A percentile compares a stretch with the other conserved stretches of the same genome.
phyloP scores from a whole-genome alignment of 352 stramenopile genomes.

The Chrysophaeum taylorii region DNA sequence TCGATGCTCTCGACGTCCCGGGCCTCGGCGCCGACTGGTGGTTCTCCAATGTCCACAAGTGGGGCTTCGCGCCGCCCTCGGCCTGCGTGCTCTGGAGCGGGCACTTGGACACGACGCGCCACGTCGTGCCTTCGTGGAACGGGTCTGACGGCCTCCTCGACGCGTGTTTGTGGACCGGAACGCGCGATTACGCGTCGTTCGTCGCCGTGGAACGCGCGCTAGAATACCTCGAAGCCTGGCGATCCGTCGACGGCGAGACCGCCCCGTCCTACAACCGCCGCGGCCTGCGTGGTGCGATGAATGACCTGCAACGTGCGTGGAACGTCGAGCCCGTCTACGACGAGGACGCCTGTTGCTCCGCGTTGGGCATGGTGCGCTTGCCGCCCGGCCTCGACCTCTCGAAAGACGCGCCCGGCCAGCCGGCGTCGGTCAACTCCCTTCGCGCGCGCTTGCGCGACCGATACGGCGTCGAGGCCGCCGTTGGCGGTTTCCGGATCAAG shows the following conservation, averaged over 20 bases:
- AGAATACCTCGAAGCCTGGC: not conserved
- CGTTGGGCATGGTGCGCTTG: slow-evolving; percentile 6
- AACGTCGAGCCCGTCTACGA: not conserved
- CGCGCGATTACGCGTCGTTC: slow-evolving; percentile 1
- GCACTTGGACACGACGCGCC: not conserved
- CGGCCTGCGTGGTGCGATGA: not conserved
- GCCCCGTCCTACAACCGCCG: too few species aligned
- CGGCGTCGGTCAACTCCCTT: not conserved
- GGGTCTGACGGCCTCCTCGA: not conserved
- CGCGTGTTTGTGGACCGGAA: not conserved
- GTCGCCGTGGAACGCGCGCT: not conserved
- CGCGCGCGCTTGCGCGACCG: not conserved
- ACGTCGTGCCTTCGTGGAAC: slow-evolving; percentile 4
- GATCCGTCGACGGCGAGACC: not conserved
- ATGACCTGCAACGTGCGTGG: not conserved
- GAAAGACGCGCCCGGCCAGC: not conserved
- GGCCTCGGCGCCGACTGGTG: slow-evolving; percentile 15
- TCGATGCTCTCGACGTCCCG: slow-evolving; percentile 2
- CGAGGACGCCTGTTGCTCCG: not conserved
- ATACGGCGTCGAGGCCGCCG: slow-evolving; percentile 8
- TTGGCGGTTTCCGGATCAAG: not conserved
- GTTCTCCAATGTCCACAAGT: slow-evolving; percentile 19
- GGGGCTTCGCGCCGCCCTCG: slow-evolving; percentile 6
- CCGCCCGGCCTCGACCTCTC: not conserved
- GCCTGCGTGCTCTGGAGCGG: too few species aligned